Evolutionary conservation across 2,329 filamentous ascomycete genomes (phyloP).

Genomic region (Pseudogymnoascus sp.): DNA sequence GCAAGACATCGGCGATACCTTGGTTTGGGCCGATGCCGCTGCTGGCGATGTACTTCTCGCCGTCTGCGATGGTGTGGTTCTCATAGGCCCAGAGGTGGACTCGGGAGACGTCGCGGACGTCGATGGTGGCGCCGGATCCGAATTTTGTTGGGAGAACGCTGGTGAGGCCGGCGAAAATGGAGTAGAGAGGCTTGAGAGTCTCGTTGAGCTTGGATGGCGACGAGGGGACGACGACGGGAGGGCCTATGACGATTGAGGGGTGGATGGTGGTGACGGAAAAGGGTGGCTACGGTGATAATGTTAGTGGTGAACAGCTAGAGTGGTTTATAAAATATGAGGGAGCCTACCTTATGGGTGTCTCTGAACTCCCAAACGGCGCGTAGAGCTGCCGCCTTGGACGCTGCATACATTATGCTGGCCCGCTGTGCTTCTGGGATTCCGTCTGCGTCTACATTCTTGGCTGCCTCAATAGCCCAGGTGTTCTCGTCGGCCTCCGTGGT

Average conservation of each 20-base stretch:
- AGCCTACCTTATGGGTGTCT: neutral
- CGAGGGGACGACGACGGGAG: conserved; percentile 30
- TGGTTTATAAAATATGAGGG: neutral
- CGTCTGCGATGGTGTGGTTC: conserved; percentile 30
- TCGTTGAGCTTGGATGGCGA: conserved; percentile 28
- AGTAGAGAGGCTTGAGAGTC: conserved; percentile 29
- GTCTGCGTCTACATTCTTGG: neutral
- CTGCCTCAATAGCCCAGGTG: neutral
- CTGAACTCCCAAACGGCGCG: neutral
- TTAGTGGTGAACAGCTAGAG: neutral
- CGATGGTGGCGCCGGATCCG: conserved; percentile 30
- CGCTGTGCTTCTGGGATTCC: neutral
- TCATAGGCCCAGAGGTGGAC: conserved; percentile 33
- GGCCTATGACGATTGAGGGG: conserved; percentile 36
- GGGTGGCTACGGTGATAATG: neutral
- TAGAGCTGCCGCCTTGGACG: neutral
- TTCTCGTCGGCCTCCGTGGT: conserved; percentile 2
- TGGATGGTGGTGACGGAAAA: conserved; percentile 36
- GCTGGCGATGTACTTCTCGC: conserved; percentile 35
- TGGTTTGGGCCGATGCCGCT: conserved; percentile 30
- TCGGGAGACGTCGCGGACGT: conserved; percentile 39
- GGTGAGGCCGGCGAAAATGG: conserved; percentile 30
- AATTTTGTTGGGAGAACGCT: conserved; percentile 22
- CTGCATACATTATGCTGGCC: neutral
- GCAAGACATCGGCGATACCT: conserved; percentile 36